phyloP scores from a whole-genome alignment of 371 early-diverging fungal species.

The Cokeromyces recurvatus region DNA sequence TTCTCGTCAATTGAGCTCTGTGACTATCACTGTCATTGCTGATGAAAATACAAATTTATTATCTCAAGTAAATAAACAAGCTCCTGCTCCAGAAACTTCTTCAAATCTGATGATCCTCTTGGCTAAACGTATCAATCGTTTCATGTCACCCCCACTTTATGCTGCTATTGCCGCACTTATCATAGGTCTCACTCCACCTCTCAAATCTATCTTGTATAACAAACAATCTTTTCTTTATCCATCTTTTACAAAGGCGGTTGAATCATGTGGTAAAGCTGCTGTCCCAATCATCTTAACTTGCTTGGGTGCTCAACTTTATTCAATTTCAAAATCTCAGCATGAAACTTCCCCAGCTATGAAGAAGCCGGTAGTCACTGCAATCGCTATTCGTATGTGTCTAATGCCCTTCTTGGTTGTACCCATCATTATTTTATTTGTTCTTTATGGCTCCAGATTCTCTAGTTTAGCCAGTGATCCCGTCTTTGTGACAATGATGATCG shows the following conservation, averaged over 20 bases:
- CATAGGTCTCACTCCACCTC: slow-evolving; percentile 55
- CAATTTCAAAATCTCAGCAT: slow-evolving; percentile 9
- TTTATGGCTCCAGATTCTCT: slow-evolving; percentile 28
- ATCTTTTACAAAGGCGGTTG: slow-evolving; percentile 57
- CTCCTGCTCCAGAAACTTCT: not conserved
- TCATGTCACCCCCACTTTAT: slow-evolving; percentile 62
- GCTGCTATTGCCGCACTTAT: slow-evolving; percentile 54
- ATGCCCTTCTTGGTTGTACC: slow-evolving; percentile 46
- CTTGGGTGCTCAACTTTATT: slow-evolving; percentile 61
- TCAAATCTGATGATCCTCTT: not conserved
- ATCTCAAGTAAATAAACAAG: not conserved
- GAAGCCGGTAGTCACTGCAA: slow-evolving; percentile 30
- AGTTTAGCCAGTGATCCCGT: slow-evolving; percentile 46
- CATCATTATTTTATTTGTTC: slow-evolving; percentile 32
- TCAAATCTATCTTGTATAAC: slow-evolving; percentile 49
- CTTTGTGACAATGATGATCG: slow-evolving; percentile 43
- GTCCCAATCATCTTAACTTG: slow-evolving; percentile 68
- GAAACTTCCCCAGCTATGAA: not conserved
- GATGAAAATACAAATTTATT: not conserved
- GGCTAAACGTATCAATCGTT: slow-evolving; percentile 13
- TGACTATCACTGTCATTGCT: not conserved
- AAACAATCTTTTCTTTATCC: slow-evolving; percentile 47
- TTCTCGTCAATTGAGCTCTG: not conserved
- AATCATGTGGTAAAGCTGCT: slow-evolving; percentile 60
- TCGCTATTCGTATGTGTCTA: slow-evolving; percentile 45